Base-by-base conservation (phyloP, 2,329 filamentous ascomycete genomes). In the Grosmannia penicillata region DNA sequence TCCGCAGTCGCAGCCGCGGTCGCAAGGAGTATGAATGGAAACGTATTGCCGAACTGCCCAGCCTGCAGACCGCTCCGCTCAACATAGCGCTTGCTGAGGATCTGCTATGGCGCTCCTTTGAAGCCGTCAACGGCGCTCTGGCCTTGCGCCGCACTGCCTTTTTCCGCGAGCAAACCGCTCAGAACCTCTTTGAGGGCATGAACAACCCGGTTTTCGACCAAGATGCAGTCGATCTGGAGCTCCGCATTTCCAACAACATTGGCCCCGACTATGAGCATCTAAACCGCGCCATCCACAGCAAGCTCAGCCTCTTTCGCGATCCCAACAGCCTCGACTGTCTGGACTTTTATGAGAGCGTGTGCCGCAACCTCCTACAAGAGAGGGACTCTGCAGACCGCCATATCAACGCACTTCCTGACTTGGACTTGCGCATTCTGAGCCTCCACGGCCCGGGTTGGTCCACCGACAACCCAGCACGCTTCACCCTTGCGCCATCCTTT, bases 231-330 rank as follows among this genome's bases (percentile, higher is more conserved):
- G 57, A 63, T 35, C 52, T 72, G 32, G 55, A 59, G 39, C 53
- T 71, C 36, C 58, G 59, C 24, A 52, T 72, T 26, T 50, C 54
- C 22, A 72, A 72, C 50, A 66, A 65, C 43, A 55, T 70, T 13
- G 68, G 68, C 0, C 65, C 66, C 4, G 51, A 56, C 30, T 67
- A 63, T 43, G 55, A 56, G 19, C 62, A 66, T 40, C 50, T 70
- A 29, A 54, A 56, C 26, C 60, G 62, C 24, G 56, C 53, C 22
- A 56, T 68, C 25, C 55, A 54, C 36, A 64, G 58, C 48, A 62
- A 56, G 29, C 55, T 65, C 15, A 54, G 58, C 15, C 52, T 71
- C n/a, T 68, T 70, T 45, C 57, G 55, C 29, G 54, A 66, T 17
- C 50, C 56, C 6, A 53, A 63, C 8, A 56, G 53, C 3, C 51